Percentiles rank a stretch among this genome's conserved stretches.
phyloP scores from a whole-genome alignment of 768 basidiomycete genomes.

The Podaxis sp. region DNA sequence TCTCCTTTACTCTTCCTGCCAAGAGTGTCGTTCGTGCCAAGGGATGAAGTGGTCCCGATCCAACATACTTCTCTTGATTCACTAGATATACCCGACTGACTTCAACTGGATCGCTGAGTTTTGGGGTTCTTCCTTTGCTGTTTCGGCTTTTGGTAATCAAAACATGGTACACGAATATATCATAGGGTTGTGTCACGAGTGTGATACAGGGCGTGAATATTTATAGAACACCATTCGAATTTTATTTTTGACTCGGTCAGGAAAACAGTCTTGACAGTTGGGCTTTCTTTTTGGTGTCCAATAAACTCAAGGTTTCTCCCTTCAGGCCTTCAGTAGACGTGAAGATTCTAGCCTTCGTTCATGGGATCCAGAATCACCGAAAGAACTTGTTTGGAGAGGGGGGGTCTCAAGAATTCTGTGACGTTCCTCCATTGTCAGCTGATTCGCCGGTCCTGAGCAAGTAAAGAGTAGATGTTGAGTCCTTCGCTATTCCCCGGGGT shows the following conservation, averaged over 20 bases:
- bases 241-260: no score
- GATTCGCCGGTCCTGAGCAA: no score
- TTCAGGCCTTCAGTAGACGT: neutral
- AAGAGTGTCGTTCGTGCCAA: neutral
- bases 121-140: neutral
- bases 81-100: neutral
- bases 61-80: neutral
- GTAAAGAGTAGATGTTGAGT: no score
- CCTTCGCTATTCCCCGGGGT: no score
- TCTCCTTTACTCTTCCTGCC: neutral
- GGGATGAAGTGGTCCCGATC: neutral
- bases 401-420: no score
- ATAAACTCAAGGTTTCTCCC: neutral
- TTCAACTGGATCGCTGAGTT: neutral
- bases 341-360: neutral
- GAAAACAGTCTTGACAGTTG: no score
- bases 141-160: neutral
- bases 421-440: no score
- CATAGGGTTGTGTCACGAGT: no score
- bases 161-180: neutral
- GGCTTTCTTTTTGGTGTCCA: neutral
- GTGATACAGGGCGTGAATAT: no score
- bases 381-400: neutral
- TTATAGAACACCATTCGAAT: no score
- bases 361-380: neutral